Conservation (phyloP, 1,284 basidiomycete species). For the Pseudozyma thailandica region DNA sequence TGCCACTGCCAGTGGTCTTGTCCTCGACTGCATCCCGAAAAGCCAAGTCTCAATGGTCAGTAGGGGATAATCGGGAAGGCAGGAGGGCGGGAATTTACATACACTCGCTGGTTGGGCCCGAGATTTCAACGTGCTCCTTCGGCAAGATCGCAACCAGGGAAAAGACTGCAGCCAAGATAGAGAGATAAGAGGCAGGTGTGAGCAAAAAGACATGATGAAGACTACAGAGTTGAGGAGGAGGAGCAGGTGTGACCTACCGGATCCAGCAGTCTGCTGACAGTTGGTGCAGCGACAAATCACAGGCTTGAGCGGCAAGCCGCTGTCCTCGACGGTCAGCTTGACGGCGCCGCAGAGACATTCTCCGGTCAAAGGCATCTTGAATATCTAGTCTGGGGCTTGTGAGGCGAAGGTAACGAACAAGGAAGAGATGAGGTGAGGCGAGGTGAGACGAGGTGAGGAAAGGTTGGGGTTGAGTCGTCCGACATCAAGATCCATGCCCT, state of each 20-base stretch:
- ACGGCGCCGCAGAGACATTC: constrained; percentile 34
- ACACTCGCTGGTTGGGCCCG: constrained; percentile 23
- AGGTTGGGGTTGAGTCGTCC: no score
- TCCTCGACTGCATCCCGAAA: constrained; percentile 9
- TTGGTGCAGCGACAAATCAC: constrained; percentile 35
- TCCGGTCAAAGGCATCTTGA: constrained; percentile 30
- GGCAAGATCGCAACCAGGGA: constrained; percentile 32
- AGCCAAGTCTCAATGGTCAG: not conserved
- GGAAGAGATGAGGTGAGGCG: no score
- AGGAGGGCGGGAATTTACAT: constrained; percentile 8
- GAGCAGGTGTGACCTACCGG: constrained; percentile 14
- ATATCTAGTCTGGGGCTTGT: no score
- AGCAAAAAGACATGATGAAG: no score
- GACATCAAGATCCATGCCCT: no score
- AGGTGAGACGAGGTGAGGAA: no score
- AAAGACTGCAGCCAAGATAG: constrained; percentile 15
- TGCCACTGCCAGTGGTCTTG: constrained; percentile 15
- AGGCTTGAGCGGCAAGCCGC: constrained; percentile 22
- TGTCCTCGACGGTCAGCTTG: constrained; percentile 28
- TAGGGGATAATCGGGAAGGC: not conserved
- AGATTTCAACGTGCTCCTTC: constrained; percentile 28
- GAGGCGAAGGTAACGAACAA: no score
- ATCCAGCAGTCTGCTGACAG: constrained; percentile 36
- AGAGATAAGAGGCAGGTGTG: no score
- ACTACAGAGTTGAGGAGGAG: not conserved